Evolutionary conservation across 176 grass and related monocot species (phyloP), one percentile per base, ranked within the genome.

Genomic region (Triticum dicoccoides): DNA sequence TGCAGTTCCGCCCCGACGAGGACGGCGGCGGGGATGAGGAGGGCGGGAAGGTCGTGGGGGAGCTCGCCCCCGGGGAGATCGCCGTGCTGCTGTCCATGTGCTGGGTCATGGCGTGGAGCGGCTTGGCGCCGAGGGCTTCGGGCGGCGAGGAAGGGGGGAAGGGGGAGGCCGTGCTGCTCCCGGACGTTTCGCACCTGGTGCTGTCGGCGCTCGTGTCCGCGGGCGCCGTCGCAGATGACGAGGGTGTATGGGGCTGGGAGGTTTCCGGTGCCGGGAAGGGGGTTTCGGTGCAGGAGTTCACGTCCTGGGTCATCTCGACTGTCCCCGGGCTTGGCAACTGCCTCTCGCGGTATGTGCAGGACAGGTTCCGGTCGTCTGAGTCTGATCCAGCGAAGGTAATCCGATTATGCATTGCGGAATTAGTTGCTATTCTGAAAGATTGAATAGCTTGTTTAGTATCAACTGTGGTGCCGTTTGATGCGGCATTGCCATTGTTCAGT

Each of bases 71-170:
- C 3, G 82, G 73, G 33, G 90, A 96, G 83, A 58, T 98, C 79
- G 74, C 91, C 11, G 44, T 86, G 65, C 78, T 98, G 67, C 77
- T 99, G 47, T 94, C 87, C 85, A 88, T 94, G 82, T 99, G 97
- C 82, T 96, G 94, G 97, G 77, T 91, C 82, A 90, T 99, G 88
- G 87, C 82, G 42, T 91, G 84, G 72, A 82, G 87, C 61, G 37
- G 68, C 21, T 61, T 21, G 33, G 76, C 75, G 1, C 76, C 79
- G 15, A 51, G 65, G 65, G 63, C 58, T 10, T 25, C 82, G 27
- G 83, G 38, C 37, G 83, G 45, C 37, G 79, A 61, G 39, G 54
- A 29, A 13, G 85, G 49, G 18, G 80, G 47, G 11, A 83, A 88
- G 25, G 79, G 93, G 35, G 88, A 86, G 24, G 47, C 87, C 33